Conservation (phyloP, 2,329 filamentous ascomycete genomes). For the Colletotrichum lentis region DNA sequence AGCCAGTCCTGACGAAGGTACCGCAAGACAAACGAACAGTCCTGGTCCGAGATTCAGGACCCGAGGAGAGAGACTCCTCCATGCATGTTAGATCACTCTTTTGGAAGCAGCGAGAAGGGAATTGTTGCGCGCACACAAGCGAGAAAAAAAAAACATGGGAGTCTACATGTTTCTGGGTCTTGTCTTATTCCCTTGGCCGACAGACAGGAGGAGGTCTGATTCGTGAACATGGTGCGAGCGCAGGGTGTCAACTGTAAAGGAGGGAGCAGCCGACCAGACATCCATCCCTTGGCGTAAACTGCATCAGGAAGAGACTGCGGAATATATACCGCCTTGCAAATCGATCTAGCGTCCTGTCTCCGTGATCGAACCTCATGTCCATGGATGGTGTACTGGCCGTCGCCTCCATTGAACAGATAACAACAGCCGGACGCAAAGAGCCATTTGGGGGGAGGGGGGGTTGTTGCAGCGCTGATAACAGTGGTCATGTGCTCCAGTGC, state of each 20-base stretch:
- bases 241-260: not conserved
- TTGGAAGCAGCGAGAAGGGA: constrained; percentile 11
- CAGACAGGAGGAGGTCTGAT: constrained; percentile 5
- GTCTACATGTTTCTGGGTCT: constrained; percentile 11
- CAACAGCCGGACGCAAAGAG: not conserved
- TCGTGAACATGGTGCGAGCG: constrained; percentile 5
- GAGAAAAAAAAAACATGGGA: not conserved
- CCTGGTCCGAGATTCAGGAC: not conserved
- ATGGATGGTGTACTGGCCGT: not conserved
- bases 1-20: not conserved
- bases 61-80: not conserved
- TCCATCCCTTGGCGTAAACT: constrained; percentile 8
- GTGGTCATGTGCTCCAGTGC: not conserved
- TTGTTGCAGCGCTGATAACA: not conserved
- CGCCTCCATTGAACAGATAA: too few relatives aligned
- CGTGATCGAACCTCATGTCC: not conserved
- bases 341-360: not conserved
- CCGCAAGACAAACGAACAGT: not conserved
- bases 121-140: not conserved
- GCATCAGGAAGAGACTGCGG: constrained; percentile 12
- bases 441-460: not conserved
- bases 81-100: constrained; percentile 10
- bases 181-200: not conserved
- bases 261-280: too few relatives aligned
- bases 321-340: constrained; percentile 7